phyloP scores from a whole-genome alignment of 2,329 filamentous ascomycete genomes.

The Grosmannia clavigera region DNA sequence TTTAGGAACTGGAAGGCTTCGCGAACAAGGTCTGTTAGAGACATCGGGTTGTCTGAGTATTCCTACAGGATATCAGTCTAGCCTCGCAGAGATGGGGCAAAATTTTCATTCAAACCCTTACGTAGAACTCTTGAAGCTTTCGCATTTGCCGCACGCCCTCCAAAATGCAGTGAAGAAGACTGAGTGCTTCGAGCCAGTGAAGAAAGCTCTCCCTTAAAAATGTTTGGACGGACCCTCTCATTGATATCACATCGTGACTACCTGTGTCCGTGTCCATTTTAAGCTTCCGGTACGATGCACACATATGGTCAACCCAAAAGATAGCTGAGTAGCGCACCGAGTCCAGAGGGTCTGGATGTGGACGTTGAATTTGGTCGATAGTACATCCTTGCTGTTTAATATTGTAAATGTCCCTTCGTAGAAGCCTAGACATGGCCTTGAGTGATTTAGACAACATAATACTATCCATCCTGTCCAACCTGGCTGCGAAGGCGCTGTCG shows the following conservation, averaged over 20 bases:
- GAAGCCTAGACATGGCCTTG: not conserved
- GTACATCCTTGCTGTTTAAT: not conserved
- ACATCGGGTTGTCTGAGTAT: no score
- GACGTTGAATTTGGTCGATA: not conserved
- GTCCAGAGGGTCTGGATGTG: not conserved
- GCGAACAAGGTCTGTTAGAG: no score
- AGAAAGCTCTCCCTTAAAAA: not conserved
- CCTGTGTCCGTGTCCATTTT: not conserved
- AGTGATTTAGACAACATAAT: not conserved
- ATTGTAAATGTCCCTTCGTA: not conserved
- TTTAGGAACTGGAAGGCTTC: no score
- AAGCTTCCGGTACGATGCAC: not conserved
- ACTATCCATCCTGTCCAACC: not conserved
- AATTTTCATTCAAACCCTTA: not conserved
- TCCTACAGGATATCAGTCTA: no score
- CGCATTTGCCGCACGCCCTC: not conserved
- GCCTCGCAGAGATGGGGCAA: not conserved
- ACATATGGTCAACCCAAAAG: not conserved
- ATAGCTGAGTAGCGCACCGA: not conserved
- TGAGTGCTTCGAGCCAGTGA: not conserved
- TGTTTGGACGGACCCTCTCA: not conserved
- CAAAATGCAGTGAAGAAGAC: not conserved
- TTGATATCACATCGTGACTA: not conserved
- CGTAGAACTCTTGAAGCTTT: not conserved
- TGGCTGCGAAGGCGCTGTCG: not conserved